Evolutionary conservation across 352 stramenopile genomes (phyloP).

Genomic region (Pythium pyrilobum): DNA sequence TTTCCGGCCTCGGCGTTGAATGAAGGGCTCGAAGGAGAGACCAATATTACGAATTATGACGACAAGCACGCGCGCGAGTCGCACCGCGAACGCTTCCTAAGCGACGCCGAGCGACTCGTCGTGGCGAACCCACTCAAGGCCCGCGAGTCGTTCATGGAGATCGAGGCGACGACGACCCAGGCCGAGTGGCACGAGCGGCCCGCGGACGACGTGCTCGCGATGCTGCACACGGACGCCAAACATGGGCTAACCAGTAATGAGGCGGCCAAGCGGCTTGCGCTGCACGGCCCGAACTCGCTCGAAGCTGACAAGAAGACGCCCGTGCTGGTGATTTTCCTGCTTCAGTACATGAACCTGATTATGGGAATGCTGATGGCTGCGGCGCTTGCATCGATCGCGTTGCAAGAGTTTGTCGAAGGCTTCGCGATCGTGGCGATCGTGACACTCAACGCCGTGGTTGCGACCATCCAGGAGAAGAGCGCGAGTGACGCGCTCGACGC

Average conservation of each 20-base stretch:
- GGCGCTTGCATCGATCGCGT: constrained; percentile 50
- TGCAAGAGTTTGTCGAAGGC: constrained; percentile 68
- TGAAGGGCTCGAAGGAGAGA: constrained; percentile 13
- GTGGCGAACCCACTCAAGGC: constrained; percentile 39
- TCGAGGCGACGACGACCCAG: constrained; percentile 36
- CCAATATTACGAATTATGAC: background rate
- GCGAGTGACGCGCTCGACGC: constrained; percentile 67
- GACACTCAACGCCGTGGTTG: constrained; percentile 65
- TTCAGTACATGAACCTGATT: constrained; percentile 79
- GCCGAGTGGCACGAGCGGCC: constrained; percentile 54
- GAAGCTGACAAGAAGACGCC: constrained; percentile 52
- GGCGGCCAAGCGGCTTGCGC: constrained; percentile 29
- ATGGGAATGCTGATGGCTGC: constrained; percentile 60
- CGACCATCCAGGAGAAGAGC: constrained; percentile 61
- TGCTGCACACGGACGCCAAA: constrained; percentile 35
- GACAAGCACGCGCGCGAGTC: constrained; percentile 18
- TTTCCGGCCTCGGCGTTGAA: constrained; percentile 20
- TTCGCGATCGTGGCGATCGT: constrained; percentile 70
- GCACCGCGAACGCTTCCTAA: constrained; percentile 54
- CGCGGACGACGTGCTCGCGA: constrained; percentile 31
- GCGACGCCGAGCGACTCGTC: constrained; percentile 50
- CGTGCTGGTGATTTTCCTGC: constrained; percentile 54
- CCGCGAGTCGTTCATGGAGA: constrained; percentile 47
- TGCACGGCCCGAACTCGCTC: constrained; percentile 43
- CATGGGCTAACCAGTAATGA: constrained; percentile 29